Evolutionary conservation across 148 eudicot species (phyloP), one percentile per base, ranked within the genome.

Genomic region (Bassia scoparia): DNA sequence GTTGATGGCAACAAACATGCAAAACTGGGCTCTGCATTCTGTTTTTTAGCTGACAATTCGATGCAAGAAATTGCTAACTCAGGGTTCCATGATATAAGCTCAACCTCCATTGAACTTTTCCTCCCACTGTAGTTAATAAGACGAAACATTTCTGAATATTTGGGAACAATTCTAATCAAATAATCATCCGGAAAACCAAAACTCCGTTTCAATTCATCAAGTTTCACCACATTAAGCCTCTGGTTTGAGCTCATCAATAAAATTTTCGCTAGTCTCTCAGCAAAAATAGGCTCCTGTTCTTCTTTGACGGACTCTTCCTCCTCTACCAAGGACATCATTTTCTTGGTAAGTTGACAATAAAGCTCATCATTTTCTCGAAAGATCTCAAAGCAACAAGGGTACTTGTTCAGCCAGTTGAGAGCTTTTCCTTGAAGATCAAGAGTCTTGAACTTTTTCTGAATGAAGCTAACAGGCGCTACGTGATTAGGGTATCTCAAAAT

Each of bases 161-260:
- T 91, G 44, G 98, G 90, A 37, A 91, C 82, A n/a, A 89, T 77
- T 78, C 93, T 88, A 50, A 89, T 76, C 77, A 94, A 61, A 80
- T 86, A 91, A 87, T 94, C 98, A 86, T 94, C 98, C 0, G 97
- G 98, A 63, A 94, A 82, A 15, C 98, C 98, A 4, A 86, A 87
- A 78, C 78, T 88, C 68, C 98, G 85, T 83, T 84, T 89, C 77
- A 94, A 74, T 73, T 88, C 98, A 79, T 86, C 84, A 23, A 94
- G 73, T 70, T 94, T 94, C 50, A 77, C 64, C 17, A 94, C 87
- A 79, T 85, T 94, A 37, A 91, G 89, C 79, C 87, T 94, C 50
- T 79, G 88, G 61, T 87, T 89, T 27, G 79, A 70, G 81, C 83
- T 84, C 97, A 93, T 85, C 95, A 93, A 86, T 80, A 93, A 81